Evolutionary conservation across 2,329 filamentous ascomycete genomes (phyloP), one percentile per base, ranked within the genome.

Genomic region (Pyricularia pennisetigena): DNA sequence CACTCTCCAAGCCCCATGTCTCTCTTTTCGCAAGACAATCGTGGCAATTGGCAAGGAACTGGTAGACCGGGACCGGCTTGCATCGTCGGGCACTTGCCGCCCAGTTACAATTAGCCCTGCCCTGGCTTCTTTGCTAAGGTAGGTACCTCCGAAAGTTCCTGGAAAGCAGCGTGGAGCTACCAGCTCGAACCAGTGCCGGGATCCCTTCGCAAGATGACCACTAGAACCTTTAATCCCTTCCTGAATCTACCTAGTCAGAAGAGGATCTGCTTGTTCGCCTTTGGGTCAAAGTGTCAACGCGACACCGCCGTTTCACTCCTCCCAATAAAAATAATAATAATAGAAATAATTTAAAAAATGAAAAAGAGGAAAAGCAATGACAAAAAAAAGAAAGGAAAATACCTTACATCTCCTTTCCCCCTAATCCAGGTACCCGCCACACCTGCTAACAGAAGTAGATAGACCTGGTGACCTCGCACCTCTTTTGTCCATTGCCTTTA

Each of bases 401-500:
- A 54, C 41, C 41, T 16, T 54, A 54, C 41, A 54, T 54, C 41
- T 54, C 41, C 41, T 54, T 54, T 54, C 41, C 41, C 41, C 41
- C 41, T 54, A 54, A 54, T 54, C 41, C 41, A 54, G 41, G 41
- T 54, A 54, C 41, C 41, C 41, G 41, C 41, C 41, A 54, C 41
- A 54, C 41, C 41, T 54, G 16, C 3, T n/a, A 54, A 20, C 41
- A n/a, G 41, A n/a, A 54, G 41, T 54, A 54, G 41, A 54, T 54
- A 54, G 41, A 54, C 41, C 41, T 54, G 41, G 41, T 54, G 41
- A 54, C 41, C 41, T 54, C 41, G 41, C 41, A 54, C 41, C 41
- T 54, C 26, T 68, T 64, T 67, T 63, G 32, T 67, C 14, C n/a
- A 54, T 9, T 67, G 26, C 61, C 61, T 67, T 32, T 65, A n/a